Conservation (phyloP, 192 early-diverging fungal species). For the Haplosporangium gracile region DNA sequence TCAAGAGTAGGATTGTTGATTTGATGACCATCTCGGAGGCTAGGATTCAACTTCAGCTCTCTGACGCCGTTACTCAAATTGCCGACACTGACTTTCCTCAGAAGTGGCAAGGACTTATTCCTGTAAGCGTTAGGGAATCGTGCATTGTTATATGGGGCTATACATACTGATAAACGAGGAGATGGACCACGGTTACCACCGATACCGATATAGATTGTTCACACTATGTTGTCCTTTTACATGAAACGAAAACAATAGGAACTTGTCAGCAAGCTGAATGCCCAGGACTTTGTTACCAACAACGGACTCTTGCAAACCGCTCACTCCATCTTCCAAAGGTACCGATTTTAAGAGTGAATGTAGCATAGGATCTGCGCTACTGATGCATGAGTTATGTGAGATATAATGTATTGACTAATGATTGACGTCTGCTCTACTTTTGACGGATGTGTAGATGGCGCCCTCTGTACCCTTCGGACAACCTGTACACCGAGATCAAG, state of each 20-base stretch:
- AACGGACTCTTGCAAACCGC: constrained; percentile 94
- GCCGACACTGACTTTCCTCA: constrained; percentile 95
- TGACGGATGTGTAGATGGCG: constrained; percentile 77
- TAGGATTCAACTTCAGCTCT: constrained; percentile 88
- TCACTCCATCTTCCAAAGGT: constrained; percentile 95
- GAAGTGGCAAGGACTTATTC: constrained; percentile 87
- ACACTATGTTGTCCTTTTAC: not conserved
- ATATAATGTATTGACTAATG: not conserved
- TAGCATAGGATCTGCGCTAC: not conserved
- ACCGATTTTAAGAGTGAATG: not conserved
- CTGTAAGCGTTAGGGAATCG: constrained; percentile 51
- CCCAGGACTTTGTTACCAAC: constrained; percentile 86
- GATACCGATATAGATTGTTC: not conserved
- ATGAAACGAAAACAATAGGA: constrained; percentile 52
- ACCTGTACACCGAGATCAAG: constrained; percentile 92
- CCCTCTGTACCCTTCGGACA: constrained; percentile 82
- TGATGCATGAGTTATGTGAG: too few relatives aligned
- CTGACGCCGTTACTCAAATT: constrained; percentile 94
- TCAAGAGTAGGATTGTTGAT: constrained; percentile 88
- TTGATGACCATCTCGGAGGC: constrained; percentile 88
- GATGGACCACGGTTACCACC: not conserved
- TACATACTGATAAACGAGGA: not conserved
- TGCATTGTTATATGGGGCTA: not conserved
- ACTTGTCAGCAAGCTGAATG: constrained; percentile 81
- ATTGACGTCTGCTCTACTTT: not conserved